Evolutionary conservation across 2,329 filamentous ascomycete genomes (phyloP).

Genomic region (Exophiala dermatitidis): DNA sequence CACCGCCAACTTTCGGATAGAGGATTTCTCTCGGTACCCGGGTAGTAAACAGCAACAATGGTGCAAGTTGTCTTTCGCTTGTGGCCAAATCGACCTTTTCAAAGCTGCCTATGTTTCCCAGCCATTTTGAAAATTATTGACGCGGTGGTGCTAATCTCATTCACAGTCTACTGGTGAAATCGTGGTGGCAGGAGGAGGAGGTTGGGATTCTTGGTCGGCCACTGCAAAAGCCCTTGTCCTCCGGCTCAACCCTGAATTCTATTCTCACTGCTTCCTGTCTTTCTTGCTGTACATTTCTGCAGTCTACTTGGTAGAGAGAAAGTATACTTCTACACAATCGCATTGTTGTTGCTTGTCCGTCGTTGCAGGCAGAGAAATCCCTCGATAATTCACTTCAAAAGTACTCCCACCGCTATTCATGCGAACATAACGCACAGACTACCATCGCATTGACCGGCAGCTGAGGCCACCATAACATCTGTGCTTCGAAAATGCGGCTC

Average conservation of each 20-base stretch:
- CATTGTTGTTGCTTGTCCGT: neutral
- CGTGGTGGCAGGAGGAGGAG: neutral
- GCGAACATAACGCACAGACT: conserved; percentile 10
- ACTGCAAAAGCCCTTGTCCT: neutral
- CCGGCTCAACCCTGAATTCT: neutral
- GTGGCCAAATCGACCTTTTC: neutral
- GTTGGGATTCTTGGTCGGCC: neutral
- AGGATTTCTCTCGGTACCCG: too few species aligned
- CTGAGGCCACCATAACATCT: conserved; percentile 1
- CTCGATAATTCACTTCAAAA: neutral
- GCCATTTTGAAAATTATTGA: neutral
- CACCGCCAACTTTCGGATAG: neutral
- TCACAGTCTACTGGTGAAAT: neutral
- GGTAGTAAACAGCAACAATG: too few species aligned
- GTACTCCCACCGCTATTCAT: neutral
- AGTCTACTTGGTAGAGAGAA: neutral
- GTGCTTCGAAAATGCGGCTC: conserved; percentile 18
- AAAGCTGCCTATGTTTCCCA: neutral
- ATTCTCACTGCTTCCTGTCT: conserved; percentile 3
- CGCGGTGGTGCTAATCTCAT: neutral
- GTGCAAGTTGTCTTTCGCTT: neutral
- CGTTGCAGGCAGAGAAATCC: neutral
- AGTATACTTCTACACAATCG: neutral
- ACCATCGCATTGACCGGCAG: conserved; percentile 4
- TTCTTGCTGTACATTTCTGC: neutral